These are phyloP conservation scores for Letharia lupina DNA, from an alignment of 495 filamentous ascomycete species.

Conservation along the genomic window DNA sequence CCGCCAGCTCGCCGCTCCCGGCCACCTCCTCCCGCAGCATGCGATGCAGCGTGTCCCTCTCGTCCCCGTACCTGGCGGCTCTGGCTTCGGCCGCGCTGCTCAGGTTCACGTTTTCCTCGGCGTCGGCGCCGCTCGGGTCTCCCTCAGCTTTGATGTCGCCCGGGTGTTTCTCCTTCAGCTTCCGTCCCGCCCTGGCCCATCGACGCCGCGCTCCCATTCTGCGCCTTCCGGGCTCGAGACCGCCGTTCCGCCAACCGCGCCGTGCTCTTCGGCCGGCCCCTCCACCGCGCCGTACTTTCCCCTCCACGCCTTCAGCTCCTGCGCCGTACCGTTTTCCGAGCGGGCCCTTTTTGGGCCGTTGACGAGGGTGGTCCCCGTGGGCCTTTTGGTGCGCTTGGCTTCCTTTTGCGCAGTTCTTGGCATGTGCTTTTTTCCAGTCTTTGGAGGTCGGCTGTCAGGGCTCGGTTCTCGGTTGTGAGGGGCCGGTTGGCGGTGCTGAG, in stretches of 20 bases:
- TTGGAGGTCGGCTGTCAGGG: no score
- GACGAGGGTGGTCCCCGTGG: not conserved
- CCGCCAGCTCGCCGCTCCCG: not conserved
- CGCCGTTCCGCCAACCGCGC: not conserved
- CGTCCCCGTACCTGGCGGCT: not conserved
- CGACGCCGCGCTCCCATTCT: not conserved
- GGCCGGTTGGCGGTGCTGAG: no score
- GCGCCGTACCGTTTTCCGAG: not conserved
- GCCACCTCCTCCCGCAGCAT: not conserved
- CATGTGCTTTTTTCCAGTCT: no score
- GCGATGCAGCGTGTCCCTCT: not conserved
- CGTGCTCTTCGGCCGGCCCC: not conserved
- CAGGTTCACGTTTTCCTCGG: not conserved
- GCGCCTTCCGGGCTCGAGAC: not conserved
- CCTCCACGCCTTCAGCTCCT: not conserved
- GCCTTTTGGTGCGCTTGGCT: not conserved
- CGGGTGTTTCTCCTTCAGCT: not conserved
- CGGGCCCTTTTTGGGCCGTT: not conserved
- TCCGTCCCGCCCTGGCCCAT: not conserved
- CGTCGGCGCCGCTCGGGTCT: not conserved
- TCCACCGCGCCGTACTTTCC: not conserved
- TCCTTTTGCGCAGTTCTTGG: no score
- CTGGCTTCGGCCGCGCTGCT: not conserved
- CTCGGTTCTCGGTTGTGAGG: no score
- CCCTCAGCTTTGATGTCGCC: not conserved